Conservation (phyloP, 2,329 filamentous ascomycete species). For the Trichoderma sp. region DNA sequence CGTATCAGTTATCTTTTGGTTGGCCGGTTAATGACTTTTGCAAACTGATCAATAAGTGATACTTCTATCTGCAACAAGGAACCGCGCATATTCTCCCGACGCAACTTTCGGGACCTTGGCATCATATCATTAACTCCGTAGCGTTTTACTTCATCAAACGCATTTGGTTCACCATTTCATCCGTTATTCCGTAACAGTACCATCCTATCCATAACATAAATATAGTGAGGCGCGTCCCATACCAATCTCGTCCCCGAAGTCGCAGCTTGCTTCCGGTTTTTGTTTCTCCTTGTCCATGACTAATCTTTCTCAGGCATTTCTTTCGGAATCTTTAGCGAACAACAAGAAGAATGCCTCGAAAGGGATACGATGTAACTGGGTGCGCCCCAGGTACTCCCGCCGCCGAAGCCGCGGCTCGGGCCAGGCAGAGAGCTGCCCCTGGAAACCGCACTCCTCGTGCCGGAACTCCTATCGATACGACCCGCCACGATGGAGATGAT, state of each 20-base stretch:
- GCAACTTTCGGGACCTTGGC: neutral
- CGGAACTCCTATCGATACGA: neutral
- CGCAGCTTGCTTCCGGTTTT: neutral
- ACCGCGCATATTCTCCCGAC: neutral
- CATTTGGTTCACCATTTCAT: neutral
- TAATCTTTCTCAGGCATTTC: neutral
- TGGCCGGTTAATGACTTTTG: neutral
- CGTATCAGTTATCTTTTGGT: neutral
- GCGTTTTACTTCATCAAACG: neutral
- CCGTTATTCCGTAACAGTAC: neutral
- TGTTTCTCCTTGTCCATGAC: neutral
- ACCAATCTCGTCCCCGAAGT: neutral
- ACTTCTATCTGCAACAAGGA: neutral
- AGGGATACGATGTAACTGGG: slow-evolving; percentile 13
- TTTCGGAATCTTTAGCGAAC: neutral
- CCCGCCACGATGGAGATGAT: slow-evolving; percentile 1
- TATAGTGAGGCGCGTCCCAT: neutral
- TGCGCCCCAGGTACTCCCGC: slow-evolving; percentile 1
- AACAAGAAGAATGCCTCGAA: slow-evolving; percentile 7
- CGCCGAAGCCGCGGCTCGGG: slow-evolving; percentile 12
- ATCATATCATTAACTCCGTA: neutral
- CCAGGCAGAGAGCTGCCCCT: neutral
- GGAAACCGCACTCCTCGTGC: slow-evolving; percentile 14
- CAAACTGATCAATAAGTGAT: slow-evolving; percentile 4
- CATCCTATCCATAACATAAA: neutral